Percentiles rank a stretch among this genome's conserved stretches.
These are phyloP conservation scores for Scleromitrula shiraiana DNA, from an alignment of 2,329 filamentous ascomycete species.

Conservation along the genomic window DNA sequence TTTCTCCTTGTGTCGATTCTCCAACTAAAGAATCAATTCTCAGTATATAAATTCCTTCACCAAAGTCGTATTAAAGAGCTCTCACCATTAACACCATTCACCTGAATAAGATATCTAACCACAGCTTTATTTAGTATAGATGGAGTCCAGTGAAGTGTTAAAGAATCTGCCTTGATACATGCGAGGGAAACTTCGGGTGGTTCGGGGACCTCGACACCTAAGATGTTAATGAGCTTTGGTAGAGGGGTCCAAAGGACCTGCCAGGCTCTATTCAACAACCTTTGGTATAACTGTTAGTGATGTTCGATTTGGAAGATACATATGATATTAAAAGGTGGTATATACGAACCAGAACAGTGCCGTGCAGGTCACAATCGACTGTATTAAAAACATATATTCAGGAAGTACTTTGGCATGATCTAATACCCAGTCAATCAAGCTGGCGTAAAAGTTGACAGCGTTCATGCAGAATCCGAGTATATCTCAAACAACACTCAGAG, in stretches of 20 bases:
- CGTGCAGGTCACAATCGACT: constrained; percentile 28
- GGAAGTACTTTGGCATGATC: constrained; percentile 26
- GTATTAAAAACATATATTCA: constrained; percentile 28
- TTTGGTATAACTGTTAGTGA: constrained; percentile 31
- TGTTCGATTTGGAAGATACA: background rate
- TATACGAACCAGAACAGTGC: constrained; percentile 27
- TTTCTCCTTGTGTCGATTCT: constrained; percentile 72
- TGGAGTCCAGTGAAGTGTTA: constrained; percentile 84
- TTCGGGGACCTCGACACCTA: constrained; percentile 89
- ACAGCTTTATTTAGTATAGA: constrained; percentile 59
- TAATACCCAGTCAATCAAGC: constrained; percentile 27
- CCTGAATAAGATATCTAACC: constrained; percentile 75
- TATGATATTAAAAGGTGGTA: background rate
- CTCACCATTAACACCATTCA: constrained; percentile 86
- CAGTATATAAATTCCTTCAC: background rate
- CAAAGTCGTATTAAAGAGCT: background rate
- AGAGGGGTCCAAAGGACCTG: constrained; percentile 87
- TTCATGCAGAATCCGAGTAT: constrained; percentile 26
- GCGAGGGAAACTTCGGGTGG: constrained; percentile 84
- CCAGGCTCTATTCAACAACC: constrained; percentile 78
- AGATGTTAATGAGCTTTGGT: constrained; percentile 79
- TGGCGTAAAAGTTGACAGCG: constrained; percentile 26
- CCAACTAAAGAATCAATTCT: constrained; percentile 52
- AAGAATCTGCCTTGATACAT: constrained; percentile 78
- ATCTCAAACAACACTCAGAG: constrained; percentile 9